A percentile compares a stretch with the other conserved stretches of the same genome.
Conservation (phyloP, 805 yeast genomes). For the Clavispora phyllophila region DNA sequence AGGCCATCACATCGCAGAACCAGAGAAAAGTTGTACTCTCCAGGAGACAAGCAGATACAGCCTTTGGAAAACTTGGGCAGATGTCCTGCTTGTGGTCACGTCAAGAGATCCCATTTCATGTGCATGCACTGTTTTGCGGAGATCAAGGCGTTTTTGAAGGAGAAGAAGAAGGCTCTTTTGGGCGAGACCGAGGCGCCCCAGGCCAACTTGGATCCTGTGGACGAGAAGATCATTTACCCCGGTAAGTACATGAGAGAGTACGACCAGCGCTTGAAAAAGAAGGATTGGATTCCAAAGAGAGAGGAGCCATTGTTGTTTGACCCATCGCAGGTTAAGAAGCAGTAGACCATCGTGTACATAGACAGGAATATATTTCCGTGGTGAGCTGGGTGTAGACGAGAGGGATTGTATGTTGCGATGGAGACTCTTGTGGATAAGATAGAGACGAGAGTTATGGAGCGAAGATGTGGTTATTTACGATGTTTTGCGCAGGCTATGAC, state of each 20-base stretch:
- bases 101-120: constrained; percentile 81
- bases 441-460: too few relatives aligned
- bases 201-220: constrained; percentile 52
- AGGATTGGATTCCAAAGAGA: constrained; percentile 43
- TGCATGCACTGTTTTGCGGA: constrained; percentile 91
- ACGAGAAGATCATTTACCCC: constrained; percentile 66
- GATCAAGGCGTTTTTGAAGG: constrained; percentile 70
- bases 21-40: constrained; percentile 76
- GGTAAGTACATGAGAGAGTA: constrained; percentile 49
- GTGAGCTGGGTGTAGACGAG: background rate
- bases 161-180: constrained; percentile 28
- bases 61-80: constrained; percentile 72
- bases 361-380: background rate
- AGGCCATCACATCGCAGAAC: constrained; percentile 83
- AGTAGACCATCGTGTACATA: constrained; percentile 6
- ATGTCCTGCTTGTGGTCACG: constrained; percentile 94
- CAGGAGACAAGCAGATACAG: constrained; percentile 76
- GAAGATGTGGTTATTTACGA: too few relatives aligned
- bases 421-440: too few relatives aligned
- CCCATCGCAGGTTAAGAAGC: constrained; percentile 21
- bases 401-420: too few relatives aligned
- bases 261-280: constrained; percentile 26
- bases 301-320: constrained; percentile 38
- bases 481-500: too few relatives aligned
- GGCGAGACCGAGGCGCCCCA: constrained; percentile 29